Conservation (phyloP, 352 stramenopile species). For the Globisporangium heterothallicum region DNA sequence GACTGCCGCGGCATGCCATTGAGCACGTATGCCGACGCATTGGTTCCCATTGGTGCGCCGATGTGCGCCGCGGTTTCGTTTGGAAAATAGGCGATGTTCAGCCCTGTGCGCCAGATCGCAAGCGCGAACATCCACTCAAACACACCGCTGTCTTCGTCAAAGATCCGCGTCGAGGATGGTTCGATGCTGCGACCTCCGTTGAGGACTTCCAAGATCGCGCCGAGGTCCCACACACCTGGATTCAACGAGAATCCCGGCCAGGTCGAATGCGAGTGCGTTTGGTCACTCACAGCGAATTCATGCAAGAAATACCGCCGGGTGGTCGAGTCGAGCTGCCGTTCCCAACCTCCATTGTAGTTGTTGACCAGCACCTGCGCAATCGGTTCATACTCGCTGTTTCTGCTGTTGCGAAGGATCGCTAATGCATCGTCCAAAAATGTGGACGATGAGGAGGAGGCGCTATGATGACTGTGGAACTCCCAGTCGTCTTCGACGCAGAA, state of each 20-base stretch:
- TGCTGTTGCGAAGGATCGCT: constrained; percentile 14
- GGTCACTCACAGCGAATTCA: constrained; percentile 41
- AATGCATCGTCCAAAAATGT: constrained; percentile 22
- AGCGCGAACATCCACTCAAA: constrained; percentile 34
- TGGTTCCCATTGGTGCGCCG: constrained; percentile 16
- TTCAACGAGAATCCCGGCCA: constrained; percentile 72
- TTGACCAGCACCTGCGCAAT: constrained; percentile 47
- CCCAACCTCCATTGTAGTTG: constrained; percentile 34
- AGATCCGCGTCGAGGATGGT: constrained; percentile 7
- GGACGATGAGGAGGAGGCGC: too few relatives aligned
- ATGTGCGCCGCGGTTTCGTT: constrained; percentile 21
- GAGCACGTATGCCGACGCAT: constrained; percentile 37
- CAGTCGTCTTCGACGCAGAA: constrained; percentile 71
- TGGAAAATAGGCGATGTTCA: constrained; percentile 23
- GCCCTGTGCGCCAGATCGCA: constrained; percentile 22
- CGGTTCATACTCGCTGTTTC: constrained; percentile 11
- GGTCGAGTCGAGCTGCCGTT: not conserved
- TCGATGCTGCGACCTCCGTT: not conserved
- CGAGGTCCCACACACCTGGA: constrained; percentile 45
- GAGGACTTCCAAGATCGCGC: constrained; percentile 5
- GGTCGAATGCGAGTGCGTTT: constrained; percentile 31
- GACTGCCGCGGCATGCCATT: constrained; percentile 35
- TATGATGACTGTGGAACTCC: constrained; percentile 14
- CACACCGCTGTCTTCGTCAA: constrained; percentile 21
- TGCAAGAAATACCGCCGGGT: constrained; percentile 31